Evolutionary conservation across 2,329 filamentous ascomycete genomes (phyloP).

Genomic region (Magnaporthiopsis incrustans): DNA sequence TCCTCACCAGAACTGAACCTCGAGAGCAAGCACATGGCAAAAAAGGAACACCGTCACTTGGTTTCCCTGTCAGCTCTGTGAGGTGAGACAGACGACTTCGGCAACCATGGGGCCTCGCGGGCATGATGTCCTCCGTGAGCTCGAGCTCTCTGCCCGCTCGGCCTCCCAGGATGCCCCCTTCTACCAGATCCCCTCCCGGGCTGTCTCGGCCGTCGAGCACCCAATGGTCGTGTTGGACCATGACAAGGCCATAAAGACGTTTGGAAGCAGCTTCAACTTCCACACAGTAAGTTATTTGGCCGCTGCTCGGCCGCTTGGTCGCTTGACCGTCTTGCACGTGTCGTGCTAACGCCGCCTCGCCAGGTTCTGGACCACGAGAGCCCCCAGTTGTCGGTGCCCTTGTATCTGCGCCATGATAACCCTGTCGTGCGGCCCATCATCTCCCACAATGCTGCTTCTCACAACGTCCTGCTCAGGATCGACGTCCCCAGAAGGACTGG

Average conservation of each 20-base stretch:
- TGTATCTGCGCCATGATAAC: slow-evolving; percentile 76
- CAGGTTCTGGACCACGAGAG: slow-evolving; percentile 33
- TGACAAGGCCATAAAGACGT: slow-evolving; percentile 32
- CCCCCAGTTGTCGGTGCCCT: slow-evolving; percentile 44
- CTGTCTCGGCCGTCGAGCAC: slow-evolving; percentile 35
- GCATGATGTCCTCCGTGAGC: background rate
- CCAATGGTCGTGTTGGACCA: slow-evolving; percentile 32
- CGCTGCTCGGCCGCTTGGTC: background rate
- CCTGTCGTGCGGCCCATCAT: slow-evolving; percentile 69
- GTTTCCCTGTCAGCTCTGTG: background rate
- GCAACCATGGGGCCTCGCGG: background rate
- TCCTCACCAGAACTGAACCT: background rate
- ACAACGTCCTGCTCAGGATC: slow-evolving; percentile 80
- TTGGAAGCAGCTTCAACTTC: slow-evolving; percentile 30
- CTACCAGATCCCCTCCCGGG: slow-evolving; percentile 28
- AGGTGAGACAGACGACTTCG: background rate
- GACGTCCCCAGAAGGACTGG: slow-evolving; percentile 82
- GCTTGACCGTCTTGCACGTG: background rate
- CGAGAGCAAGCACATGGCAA: background rate
- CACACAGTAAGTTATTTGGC: slow-evolving; percentile 22
- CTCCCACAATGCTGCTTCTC: slow-evolving; percentile 67
- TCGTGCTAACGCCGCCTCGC: slow-evolving; percentile 21
- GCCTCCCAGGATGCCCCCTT: slow-evolving; percentile 22
- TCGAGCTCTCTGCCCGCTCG: background rate
- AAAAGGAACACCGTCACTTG: background rate